Base-by-base conservation (phyloP, 1,139 yeast species). In the Yamadazyma pseudoaaseri region DNA sequence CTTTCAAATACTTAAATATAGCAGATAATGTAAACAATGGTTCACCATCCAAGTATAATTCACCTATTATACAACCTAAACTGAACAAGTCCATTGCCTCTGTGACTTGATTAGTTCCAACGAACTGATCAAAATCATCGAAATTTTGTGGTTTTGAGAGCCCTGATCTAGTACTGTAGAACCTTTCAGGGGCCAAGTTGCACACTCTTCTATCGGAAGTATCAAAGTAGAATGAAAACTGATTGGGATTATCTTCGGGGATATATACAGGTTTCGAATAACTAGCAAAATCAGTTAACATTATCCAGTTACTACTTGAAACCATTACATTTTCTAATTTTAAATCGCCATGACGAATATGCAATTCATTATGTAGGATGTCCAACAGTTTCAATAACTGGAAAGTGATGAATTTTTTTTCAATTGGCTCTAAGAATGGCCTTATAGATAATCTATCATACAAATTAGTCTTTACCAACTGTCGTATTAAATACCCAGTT, bases 201-300 rank as follows among this genome's bases (percentile, higher is more conserved):
- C 98, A 92, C 3, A 81, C 76, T 49, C 96, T 70, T 44, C 97
- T 67, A 51, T 79, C 87, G 2, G 95, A 85, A 3, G 92, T 85
- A 59, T 92, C 97, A 54, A 89, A 94, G 56, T 81, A 94, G 52
- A 90, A 92, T 1, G 95, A 80, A 50, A 85, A 92, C 45, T 85
- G 92, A n/a, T 92, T 86, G 0, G 97, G 97, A 51, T 94, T 92
- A 48, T 89, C 95, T 45, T 86, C 96, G 0, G 97, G 97, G 18
- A 94, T 62, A 48, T 71, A 81, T 0, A 79, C 81, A 0, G 99
- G 99, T 56, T 94, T 94, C 7, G 51, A 52, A 54, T 76, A 77
- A 2, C 79, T 70, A 3, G 96, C 84, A 61, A 92, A 90, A 58
- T 94, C 99, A 1, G 87, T 66, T 11, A 94, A 54, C 45, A 83